These are phyloP conservation scores for Dovyalis caffra DNA, from an alignment of 345 rosid genomes.

Conservation along the genomic window DNA sequence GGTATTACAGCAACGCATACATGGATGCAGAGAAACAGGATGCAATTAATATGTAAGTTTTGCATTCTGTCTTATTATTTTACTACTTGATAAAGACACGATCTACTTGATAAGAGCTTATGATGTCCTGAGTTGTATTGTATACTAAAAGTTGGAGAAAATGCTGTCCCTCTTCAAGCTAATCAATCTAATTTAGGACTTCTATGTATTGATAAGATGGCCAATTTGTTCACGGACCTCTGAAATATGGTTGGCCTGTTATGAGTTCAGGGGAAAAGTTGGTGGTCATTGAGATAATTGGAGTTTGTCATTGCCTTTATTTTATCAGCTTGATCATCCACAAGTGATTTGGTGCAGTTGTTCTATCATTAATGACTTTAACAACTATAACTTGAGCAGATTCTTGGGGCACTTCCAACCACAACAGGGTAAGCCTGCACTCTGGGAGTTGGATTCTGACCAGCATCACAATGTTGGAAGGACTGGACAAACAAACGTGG, in stretches of 20 bases:
- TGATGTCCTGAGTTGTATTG: background rate
- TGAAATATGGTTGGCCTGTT: background rate
- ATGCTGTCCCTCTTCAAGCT: background rate
- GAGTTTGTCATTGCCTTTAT: background rate
- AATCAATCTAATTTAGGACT: background rate
- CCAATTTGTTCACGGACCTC: background rate
- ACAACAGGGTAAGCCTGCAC: constrained; percentile 62
- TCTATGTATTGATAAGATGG: background rate
- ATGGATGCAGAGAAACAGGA: constrained; percentile 95
- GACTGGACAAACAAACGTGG: constrained; percentile 56
- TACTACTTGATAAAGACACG: background rate
- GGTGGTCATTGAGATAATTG: background rate
- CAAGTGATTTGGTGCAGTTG: constrained; percentile 1
- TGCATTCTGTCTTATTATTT: constrained; percentile 2
- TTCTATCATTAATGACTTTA: constrained; percentile 6
- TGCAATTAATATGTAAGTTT: constrained; percentile 82
- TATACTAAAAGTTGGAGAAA: background rate
- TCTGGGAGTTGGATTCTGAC: constrained; percentile 79
- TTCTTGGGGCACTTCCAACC: constrained; percentile 92
- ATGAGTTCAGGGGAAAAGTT: background rate
- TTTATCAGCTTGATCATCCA: constrained; percentile 2
- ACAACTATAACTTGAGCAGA: constrained; percentile 41
- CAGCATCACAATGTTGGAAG: constrained; percentile 45
- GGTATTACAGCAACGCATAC: constrained; percentile 92
- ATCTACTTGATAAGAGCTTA: constrained; percentile 2